Evolutionary conservation across 1,139 yeast genomes (phyloP).

Genomic region (Hansenula lynferdii): DNA sequence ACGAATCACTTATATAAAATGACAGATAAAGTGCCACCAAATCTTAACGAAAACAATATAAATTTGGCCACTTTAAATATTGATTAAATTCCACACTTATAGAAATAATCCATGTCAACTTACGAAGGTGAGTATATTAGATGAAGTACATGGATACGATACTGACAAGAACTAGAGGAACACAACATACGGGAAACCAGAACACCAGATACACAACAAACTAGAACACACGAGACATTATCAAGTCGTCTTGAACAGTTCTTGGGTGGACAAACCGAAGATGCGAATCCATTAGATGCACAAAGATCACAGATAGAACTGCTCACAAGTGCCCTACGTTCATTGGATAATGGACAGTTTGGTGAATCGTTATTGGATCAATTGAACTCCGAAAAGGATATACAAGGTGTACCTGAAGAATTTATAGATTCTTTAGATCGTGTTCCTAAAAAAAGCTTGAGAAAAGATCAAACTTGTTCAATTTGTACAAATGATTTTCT

Average conservation of each 20-base stretch:
- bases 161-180: conserved; percentile 6
- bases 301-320: conserved; percentile 19
- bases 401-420: conserved; percentile 60
- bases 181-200: conserved; percentile 8
- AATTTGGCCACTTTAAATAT: too few species aligned
- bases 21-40: too few species aligned
- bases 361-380: conserved; percentile 19
- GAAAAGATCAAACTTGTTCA: conserved; percentile 64
- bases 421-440: conserved; percentile 76
- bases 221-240: conserved; percentile 15
- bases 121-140: conserved; percentile 22
- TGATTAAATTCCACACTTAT: too few species aligned
- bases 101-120: conserved; percentile 13
- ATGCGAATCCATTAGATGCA: conserved; percentile 8
- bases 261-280: conserved; percentile 5
- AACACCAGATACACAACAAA: background rate
- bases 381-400: conserved; percentile 22
- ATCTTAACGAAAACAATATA: too few species aligned
- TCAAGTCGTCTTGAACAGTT: conserved; percentile 10
- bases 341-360: conserved; percentile 14
- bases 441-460: conserved; percentile 46
- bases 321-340: conserved; percentile 17
- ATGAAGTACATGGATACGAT: background rate
- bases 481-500: conserved; percentile 74
- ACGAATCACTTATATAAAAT: too few species aligned